Percentiles rank a stretch among this genome's conserved stretches.
Conservation (phyloP, 2,329 filamentous ascomycete genomes). For the Aureobasidium uvarum region DNA sequence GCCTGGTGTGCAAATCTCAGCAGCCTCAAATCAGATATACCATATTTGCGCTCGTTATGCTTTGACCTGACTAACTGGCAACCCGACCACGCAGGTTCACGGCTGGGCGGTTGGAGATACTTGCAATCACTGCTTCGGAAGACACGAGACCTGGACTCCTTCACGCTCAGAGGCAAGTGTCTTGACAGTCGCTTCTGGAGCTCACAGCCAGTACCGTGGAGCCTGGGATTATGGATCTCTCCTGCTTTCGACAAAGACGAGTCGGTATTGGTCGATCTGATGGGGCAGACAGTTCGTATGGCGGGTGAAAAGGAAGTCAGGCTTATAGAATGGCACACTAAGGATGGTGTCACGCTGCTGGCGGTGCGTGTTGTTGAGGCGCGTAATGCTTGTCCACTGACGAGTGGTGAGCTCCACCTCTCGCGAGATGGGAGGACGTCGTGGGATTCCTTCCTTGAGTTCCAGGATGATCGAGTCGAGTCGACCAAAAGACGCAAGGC, state of each 20-base stretch:
- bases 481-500: not conserved
- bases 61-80: slow-evolving; percentile 25
- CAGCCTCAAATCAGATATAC: slow-evolving; percentile 32
- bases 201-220: slow-evolving; percentile 18
- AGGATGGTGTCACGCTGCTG: not conserved
- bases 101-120: slow-evolving; percentile 25
- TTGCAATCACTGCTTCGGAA: slow-evolving; percentile 12
- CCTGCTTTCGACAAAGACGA: slow-evolving; percentile 21
- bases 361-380: not conserved
- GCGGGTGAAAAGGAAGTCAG: not conserved
- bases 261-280: slow-evolving; percentile 18
- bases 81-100: not conserved
- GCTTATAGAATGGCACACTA: slow-evolving; percentile 11
- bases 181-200: slow-evolving; percentile 18
- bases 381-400: not conserved
- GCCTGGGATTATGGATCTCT: slow-evolving; percentile 24
- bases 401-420: not conserved
- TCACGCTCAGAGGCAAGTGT: slow-evolving; percentile 19
- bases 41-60: slow-evolving; percentile 19
- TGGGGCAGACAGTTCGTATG: slow-evolving; percentile 1
- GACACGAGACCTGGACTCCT: slow-evolving; percentile 15
- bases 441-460: slow-evolving; percentile 16
- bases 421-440: not conserved
- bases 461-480: not conserved
- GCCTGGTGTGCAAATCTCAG: slow-evolving; percentile 27